These are phyloP conservation scores for Hyparrhenia diplandra DNA, from an alignment of 176 grass and related monocot species.

Conservation along the genomic window DNA sequence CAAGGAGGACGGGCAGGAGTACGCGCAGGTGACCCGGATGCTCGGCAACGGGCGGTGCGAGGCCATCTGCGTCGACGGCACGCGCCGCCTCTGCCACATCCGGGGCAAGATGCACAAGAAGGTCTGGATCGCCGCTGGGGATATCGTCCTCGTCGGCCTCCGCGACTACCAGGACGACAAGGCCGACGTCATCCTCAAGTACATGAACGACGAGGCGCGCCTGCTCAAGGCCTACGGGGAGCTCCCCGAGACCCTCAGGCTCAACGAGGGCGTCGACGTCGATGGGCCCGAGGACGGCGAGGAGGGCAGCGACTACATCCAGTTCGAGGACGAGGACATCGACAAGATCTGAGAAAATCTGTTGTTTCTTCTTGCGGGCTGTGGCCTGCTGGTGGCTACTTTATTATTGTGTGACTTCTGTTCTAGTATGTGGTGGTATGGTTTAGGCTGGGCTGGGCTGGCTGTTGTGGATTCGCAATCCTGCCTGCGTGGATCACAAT, in stretches of 20 bases:
- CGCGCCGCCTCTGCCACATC: too few relatives aligned
- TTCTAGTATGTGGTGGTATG: not conserved
- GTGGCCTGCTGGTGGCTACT: too few relatives aligned
- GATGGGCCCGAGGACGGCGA: constrained; percentile 52
- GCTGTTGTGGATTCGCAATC: not conserved
- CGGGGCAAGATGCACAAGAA: too few relatives aligned
- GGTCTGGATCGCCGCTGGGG: too few relatives aligned
- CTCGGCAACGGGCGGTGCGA: too few relatives aligned
- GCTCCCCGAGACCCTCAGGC: constrained; percentile 63
- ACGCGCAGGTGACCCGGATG: too few relatives aligned
- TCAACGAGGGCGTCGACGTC: constrained; percentile 78
- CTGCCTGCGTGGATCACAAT: not conserved
- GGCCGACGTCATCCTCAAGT: constrained; percentile 89
- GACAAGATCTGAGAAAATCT: constrained; percentile 56
- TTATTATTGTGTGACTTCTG: not conserved
- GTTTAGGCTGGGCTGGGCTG: not conserved
- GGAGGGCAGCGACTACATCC: constrained; percentile 51
- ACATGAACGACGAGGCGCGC: constrained; percentile 80
- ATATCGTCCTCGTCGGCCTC: constrained; percentile 77
- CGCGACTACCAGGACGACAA: constrained; percentile 93
- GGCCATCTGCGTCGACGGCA: too few relatives aligned
- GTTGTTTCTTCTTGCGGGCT: not conserved
- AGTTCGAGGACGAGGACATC: constrained; percentile 91
- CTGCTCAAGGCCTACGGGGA: constrained; percentile 81
- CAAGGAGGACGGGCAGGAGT: too few relatives aligned